Conservation (phyloP, 2,329 filamentous ascomycete genomes). For the Xylaria sp. region DNA sequence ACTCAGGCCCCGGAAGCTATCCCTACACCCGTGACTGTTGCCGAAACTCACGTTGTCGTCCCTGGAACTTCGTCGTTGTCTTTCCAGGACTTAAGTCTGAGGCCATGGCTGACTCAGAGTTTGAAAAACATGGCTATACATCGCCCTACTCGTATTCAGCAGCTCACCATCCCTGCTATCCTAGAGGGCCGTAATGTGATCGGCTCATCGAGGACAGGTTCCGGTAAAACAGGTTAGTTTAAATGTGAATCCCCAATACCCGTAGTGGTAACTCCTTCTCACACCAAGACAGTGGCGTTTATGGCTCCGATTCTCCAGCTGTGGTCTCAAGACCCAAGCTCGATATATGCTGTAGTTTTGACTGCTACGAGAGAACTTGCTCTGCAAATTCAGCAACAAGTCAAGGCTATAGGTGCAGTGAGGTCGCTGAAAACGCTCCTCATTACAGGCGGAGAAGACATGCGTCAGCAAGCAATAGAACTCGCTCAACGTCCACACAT, state of each 20-base stretch:
- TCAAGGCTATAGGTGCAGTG: slow-evolving; percentile 89
- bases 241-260: neutral
- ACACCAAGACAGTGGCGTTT: slow-evolving; percentile 73
- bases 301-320: slow-evolving; percentile 92
- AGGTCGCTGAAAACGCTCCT: slow-evolving; percentile 88
- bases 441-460: slow-evolving; percentile 93
- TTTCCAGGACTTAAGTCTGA: slow-evolving; percentile 78
- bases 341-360: slow-evolving; percentile 88
- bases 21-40: slow-evolving; percentile 55
- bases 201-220: slow-evolving; percentile 92
- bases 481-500: slow-evolving; percentile 86
- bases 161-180: slow-evolving; percentile 91
- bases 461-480: slow-evolving; percentile 88
- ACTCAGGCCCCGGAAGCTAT: slow-evolving; percentile 20
- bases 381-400: slow-evolving; percentile 94
- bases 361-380: slow-evolving; percentile 94
- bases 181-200: slow-evolving; percentile 82
- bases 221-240: slow-evolving; percentile 78
- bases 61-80: slow-evolving; percentile 67
- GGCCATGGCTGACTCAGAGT: slow-evolving; percentile 88
- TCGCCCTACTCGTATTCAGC: slow-evolving; percentile 91
- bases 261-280: slow-evolving; percentile 7
- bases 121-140: slow-evolving; percentile 82
- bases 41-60: slow-evolving; percentile 56
- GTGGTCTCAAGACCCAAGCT: slow-evolving; percentile 91